Evolutionary conservation across 2,329 filamentous ascomycete species (phyloP).

Genomic region (Hypomyces perniciosus): DNA sequence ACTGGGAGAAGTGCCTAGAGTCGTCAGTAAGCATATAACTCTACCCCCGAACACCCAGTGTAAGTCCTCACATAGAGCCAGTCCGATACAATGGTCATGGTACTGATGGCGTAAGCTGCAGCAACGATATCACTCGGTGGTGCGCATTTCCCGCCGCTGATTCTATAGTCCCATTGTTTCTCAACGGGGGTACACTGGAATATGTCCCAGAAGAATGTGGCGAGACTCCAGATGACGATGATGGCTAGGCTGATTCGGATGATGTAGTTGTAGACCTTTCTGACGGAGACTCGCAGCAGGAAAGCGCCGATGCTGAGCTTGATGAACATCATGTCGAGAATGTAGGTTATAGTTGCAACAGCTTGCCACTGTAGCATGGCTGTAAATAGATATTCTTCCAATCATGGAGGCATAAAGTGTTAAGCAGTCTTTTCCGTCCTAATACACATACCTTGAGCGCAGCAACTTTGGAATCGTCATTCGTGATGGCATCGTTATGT

Average conservation of each 20-base stretch:
- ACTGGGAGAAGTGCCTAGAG: constrained; percentile 43
- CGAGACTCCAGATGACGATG: constrained; percentile 40
- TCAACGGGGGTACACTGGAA: constrained; percentile 46
- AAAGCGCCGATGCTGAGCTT: constrained; percentile 52
- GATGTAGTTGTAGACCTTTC: constrained; percentile 42
- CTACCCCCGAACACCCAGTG: not conserved
- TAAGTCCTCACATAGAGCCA: constrained; percentile 41
- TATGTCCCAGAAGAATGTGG: constrained; percentile 47
- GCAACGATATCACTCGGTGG: constrained; percentile 37
- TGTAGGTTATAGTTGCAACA: constrained; percentile 43
- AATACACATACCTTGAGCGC: constrained; percentile 37
- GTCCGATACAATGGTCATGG: constrained; percentile 48
- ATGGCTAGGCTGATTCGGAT: constrained; percentile 41
- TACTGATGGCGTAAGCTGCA: constrained; percentile 46
- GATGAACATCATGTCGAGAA: constrained; percentile 50
- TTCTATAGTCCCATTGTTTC: constrained; percentile 48
- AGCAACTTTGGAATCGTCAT: constrained; percentile 34
- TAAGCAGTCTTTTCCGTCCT: too few relatives aligned
- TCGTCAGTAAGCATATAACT: not conserved
- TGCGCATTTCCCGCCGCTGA: constrained; percentile 39
- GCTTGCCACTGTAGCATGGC: constrained; percentile 39
- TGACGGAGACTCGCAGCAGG: constrained; percentile 41
- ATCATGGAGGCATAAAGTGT: not conserved
- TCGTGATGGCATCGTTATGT: constrained; percentile 40
- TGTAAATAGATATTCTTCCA: not conserved